These are phyloP conservation scores for Eutypella sp. DNA, from an alignment of 2,329 filamentous ascomycete genomes.

Conservation along the genomic window DNA sequence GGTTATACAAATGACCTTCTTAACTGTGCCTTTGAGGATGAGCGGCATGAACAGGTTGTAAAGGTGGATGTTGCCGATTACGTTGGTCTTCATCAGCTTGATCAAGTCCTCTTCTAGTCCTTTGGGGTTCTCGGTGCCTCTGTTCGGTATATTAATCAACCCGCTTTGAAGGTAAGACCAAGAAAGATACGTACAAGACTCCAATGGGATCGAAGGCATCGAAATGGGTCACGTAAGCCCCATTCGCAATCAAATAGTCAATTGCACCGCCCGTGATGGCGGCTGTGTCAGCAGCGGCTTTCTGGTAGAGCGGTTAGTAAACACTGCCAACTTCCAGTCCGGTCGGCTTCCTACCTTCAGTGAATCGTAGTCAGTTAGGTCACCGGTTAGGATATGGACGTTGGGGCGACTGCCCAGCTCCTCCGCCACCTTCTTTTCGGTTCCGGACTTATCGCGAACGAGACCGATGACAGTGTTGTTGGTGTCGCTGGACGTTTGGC, in stretches of 20 bases:
- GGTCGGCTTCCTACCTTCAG: slow-evolving; percentile 27
- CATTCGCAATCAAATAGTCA: slow-evolving; percentile 51
- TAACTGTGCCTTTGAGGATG: slow-evolving; percentile 41
- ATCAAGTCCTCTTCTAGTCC: slow-evolving; percentile 30
- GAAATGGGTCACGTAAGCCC: slow-evolving; percentile 27
- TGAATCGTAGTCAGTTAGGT: slow-evolving; percentile 34
- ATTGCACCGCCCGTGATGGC: slow-evolving; percentile 35
- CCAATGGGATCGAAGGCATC: slow-evolving; percentile 29
- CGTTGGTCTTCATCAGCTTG: slow-evolving; percentile 40
- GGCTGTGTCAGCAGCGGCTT: slow-evolving; percentile 19
- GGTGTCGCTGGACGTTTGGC: slow-evolving; percentile 37
- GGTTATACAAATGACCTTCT: slow-evolving; percentile 51
- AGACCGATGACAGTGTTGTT: slow-evolving; percentile 42
- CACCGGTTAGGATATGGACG: slow-evolving; percentile 40
- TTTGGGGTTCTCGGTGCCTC: slow-evolving; percentile 25
- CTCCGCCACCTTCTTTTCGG: slow-evolving; percentile 36
- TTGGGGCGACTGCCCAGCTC: slow-evolving; percentile 36
- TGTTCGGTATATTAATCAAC: slow-evolving; percentile 4
- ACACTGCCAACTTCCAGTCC: slow-evolving; percentile 14
- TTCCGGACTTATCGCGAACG: slow-evolving; percentile 40
- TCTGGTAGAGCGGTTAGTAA: slow-evolving; percentile 6
- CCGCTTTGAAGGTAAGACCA: background rate
- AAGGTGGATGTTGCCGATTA: slow-evolving; percentile 40
- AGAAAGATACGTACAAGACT: slow-evolving; percentile 28
- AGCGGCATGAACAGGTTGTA: slow-evolving; percentile 50